Conservation (phyloP, 2,329 filamentous ascomycete species). For the Ilyonectria destructans region DNA sequence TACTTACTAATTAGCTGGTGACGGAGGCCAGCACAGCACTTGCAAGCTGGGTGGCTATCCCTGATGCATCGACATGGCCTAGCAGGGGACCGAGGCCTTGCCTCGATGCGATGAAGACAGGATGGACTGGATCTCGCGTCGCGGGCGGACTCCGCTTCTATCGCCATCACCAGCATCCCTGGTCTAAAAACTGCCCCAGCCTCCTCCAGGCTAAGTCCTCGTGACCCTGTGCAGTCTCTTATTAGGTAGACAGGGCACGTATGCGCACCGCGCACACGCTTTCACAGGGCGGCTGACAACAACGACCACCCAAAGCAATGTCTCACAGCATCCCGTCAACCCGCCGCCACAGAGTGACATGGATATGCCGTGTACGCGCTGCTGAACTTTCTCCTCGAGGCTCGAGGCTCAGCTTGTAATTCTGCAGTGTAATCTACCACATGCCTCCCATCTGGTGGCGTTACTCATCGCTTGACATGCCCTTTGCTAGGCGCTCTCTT, state of each 20-base stretch:
- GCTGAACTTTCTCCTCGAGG: neutral
- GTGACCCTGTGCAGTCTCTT: conserved; percentile 8
- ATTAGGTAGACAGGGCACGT: neutral
- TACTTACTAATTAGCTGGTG: neutral
- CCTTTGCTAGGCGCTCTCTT: conserved; percentile 5
- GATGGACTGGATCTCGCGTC: conserved; percentile 21
- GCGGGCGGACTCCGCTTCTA: conserved; percentile 14
- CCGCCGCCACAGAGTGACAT: conserved; percentile 5
- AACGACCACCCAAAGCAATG: conserved; percentile 6
- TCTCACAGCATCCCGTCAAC: conserved; percentile 18
- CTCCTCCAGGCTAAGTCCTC: conserved; percentile 7
- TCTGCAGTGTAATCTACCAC: conserved; percentile 18
- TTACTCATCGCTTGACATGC: conserved; percentile 19
- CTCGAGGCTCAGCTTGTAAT: conserved; percentile 16
- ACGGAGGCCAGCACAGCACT: neutral
- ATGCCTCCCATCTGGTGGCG: conserved; percentile 16
- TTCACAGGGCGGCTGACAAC: conserved; percentile 13
- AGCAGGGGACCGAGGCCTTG: neutral
- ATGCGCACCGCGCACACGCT: conserved; percentile 1
- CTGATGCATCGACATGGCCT: conserved; percentile 7
- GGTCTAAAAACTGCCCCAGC: conserved; percentile 19
- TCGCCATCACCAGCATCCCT: conserved; percentile 24
- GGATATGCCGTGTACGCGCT: conserved; percentile 1
- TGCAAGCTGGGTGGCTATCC: neutral
- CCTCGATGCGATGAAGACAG: conserved; percentile 5